A percentile compares a stretch with the other conserved stretches of the same genome.
These are phyloP conservation scores for Penicillium antarcticum DNA, from an alignment of 495 filamentous ascomycete species.

Conservation along the genomic window DNA sequence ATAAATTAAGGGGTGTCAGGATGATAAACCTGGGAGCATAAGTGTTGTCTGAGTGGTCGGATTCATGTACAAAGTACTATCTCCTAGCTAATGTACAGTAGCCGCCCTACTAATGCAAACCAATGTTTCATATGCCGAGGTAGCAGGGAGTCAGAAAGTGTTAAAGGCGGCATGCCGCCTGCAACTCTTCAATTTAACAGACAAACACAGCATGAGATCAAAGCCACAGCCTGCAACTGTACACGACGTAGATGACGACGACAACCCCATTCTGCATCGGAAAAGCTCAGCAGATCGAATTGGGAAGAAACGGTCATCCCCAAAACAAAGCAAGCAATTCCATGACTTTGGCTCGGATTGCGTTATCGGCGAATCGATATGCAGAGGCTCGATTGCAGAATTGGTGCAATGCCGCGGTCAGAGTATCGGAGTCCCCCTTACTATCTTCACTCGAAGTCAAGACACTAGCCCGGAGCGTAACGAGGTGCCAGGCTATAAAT, in stretches of 20 bases:
- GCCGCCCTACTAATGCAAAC: no score
- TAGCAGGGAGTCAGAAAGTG: no score
- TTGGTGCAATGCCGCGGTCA: background rate
- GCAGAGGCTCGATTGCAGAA: slow-evolving; percentile 3
- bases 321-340: no score
- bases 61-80: no score
- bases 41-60: no score
- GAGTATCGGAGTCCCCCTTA: background rate
- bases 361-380: slow-evolving; percentile 8
- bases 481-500: slow-evolving; percentile 5
- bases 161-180: no score
- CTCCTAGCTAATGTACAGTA: no score
- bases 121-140: no score
- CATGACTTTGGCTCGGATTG: background rate
- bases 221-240: slow-evolving; percentile 8
- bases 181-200: no score
- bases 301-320: background rate
- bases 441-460: slow-evolving; percentile 10
- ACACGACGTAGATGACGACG: slow-evolving; percentile 8
- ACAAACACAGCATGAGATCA: slow-evolving; percentile 1
- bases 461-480: slow-evolving; percentile 6
- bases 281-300: slow-evolving; percentile 15
- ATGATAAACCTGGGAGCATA: no score
- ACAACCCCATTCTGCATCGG: slow-evolving; percentile 8
- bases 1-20: no score